Percentiles rank a stretch among this genome's conserved stretches.
Conservation (phyloP, 2,329 filamentous ascomycete species). For the Fusarium sp. region DNA sequence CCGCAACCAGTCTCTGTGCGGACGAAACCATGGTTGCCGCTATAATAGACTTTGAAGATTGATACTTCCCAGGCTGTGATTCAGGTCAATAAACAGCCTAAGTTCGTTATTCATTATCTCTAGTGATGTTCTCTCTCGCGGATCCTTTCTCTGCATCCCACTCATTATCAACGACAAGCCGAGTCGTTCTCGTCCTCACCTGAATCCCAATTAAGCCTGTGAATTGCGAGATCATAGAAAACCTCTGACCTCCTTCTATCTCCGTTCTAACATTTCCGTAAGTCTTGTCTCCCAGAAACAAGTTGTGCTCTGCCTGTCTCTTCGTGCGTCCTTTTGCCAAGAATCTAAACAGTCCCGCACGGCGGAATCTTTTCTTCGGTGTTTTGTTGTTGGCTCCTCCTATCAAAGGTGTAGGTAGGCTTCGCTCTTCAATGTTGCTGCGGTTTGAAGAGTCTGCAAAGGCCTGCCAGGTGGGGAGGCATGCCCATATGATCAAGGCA, state of each 20-base stretch:
- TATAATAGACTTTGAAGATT: no score
- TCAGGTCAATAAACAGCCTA: not conserved
- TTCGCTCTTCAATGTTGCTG: constrained; percentile 8
- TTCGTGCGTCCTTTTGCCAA: constrained; percentile 35
- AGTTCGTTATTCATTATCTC: constrained; percentile 25
- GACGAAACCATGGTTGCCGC: no score
- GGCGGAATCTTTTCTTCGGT: not conserved
- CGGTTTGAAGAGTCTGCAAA: constrained; percentile 4
- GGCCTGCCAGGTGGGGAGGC: constrained; percentile 55
- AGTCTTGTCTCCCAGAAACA: constrained; percentile 51
- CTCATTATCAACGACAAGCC: constrained; percentile 22
- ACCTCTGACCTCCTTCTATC: constrained; percentile 47
- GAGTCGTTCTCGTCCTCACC: constrained; percentile 44
- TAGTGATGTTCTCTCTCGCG: constrained; percentile 11
- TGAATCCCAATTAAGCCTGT: constrained; percentile 42
- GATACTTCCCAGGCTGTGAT: no score
- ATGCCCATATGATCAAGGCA: constrained; percentile 58
- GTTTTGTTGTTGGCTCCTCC: constrained; percentile 3
- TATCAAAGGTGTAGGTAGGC: constrained; percentile 37
- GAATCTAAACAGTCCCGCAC: not conserved
- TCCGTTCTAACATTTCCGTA: constrained; percentile 51
- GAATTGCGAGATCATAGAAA: constrained; percentile 44
- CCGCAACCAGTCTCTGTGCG: no score
- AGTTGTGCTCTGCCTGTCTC: constrained; percentile 43
- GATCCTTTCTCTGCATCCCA: constrained; percentile 32